Evolutionary conservation across 208 protist genomes (phyloP).

Genomic region (Trypanosoma lewisi): DNA sequence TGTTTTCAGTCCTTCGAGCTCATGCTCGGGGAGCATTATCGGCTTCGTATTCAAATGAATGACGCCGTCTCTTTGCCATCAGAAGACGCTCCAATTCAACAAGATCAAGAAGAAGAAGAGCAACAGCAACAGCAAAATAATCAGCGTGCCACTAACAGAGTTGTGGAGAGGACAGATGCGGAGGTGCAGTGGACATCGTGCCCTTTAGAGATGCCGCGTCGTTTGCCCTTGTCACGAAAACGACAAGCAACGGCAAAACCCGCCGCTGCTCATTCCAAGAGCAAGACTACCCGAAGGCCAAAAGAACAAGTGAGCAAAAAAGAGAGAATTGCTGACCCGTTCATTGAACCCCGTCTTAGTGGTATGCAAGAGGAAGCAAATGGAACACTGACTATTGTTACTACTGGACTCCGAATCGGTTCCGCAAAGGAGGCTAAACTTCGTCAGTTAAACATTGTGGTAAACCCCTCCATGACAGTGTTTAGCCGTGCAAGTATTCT

Average conservation of each 20-base stretch:
- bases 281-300: not conserved
- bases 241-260: not conserved
- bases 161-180: constrained; percentile 2
- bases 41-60: not conserved
- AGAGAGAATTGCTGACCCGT: not conserved
- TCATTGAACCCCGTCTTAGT: not conserved
- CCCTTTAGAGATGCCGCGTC: not conserved
- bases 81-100: not conserved
- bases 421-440: constrained; percentile 23
- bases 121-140: not conserved
- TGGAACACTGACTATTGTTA: constrained; percentile 42
- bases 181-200: constrained; percentile 10
- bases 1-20: constrained; percentile 6
- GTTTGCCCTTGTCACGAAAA: not conserved
- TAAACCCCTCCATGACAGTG: constrained; percentile 50
- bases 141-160: not conserved
- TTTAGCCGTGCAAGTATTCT: constrained; percentile 36
- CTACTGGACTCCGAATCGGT: constrained; percentile 57
- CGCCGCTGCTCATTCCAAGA: not conserved
- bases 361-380: not conserved
- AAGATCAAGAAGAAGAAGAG: not conserved
- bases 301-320: not conserved
- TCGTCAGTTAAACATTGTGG: constrained; percentile 30
- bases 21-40: constrained; percentile 10
- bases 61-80: not conserved